Percentiles rank a stretch among this genome's conserved stretches.
phyloP scores from a whole-genome alignment of 768 basidiomycete species.

The Cystobasidium onofrii region DNA sequence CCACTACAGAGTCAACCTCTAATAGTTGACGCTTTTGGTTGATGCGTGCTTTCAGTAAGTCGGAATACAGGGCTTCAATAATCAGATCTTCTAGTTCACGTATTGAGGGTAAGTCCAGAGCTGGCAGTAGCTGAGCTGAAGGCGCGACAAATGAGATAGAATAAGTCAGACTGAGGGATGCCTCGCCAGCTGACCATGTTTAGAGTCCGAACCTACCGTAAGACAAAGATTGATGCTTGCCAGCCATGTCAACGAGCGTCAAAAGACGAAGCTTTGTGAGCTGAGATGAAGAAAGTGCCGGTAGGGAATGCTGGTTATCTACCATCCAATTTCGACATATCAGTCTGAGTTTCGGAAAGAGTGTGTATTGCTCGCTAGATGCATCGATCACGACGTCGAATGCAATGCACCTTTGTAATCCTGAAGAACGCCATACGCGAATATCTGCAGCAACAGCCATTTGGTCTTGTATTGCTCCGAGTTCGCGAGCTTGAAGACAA shows the following conservation, averaged over 20 bases:
- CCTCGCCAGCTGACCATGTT: no score
- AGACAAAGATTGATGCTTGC: conserved; percentile 52
- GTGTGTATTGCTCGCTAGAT: no score
- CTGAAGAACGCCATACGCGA: conserved; percentile 77
- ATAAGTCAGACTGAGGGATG: not conserved
- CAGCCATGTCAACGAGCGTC: conserved; percentile 74
- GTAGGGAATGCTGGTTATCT: conserved; percentile 63
- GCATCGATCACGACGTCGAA: conserved; percentile 17
- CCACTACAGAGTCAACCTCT: conserved; percentile 86
- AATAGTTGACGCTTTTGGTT: conserved; percentile 85
- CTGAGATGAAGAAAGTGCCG: conserved; percentile 64
- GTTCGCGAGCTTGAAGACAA: conserved; percentile 55
- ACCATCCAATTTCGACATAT: no score
- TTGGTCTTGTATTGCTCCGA: conserved; percentile 59
- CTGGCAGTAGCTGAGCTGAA: conserved; percentile 53
- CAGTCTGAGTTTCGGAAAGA: no score
- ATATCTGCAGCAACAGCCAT: conserved; percentile 66
- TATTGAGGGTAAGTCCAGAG: conserved; percentile 66
- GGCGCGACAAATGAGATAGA: not conserved
- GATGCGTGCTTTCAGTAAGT: conserved; percentile 78
- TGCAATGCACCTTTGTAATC: conserved; percentile 64
- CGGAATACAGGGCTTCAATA: conserved; percentile 91
- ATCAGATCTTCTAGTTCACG: conserved; percentile 92
- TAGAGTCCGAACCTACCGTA: conserved; percentile 15
- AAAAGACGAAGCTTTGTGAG: conserved; percentile 84